Conservation (phyloP, 1,284 basidiomycete genomes). For the Anthracocystis panici-leucophaei region DNA sequence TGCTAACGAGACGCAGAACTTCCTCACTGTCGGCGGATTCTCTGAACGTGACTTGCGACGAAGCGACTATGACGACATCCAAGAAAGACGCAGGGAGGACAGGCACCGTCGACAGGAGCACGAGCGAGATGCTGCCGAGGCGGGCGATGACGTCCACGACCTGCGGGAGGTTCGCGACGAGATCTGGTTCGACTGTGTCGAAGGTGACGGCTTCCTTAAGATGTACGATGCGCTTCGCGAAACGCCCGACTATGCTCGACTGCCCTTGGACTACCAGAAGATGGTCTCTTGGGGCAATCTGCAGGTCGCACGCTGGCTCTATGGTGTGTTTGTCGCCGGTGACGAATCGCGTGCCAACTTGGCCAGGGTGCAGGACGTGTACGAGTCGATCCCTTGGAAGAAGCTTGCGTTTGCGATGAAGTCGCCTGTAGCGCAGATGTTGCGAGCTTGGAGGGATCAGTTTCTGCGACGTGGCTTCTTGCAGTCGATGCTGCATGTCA, state of each 20-base stretch:
- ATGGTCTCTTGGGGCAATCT: constrained; percentile 65
- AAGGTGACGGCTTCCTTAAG: constrained; percentile 65
- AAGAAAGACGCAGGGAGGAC: constrained; percentile 57
- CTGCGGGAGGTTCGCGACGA: constrained; percentile 60
- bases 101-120: constrained; percentile 57
- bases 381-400: constrained; percentile 64
- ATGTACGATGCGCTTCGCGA: constrained; percentile 58
- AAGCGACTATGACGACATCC: constrained; percentile 55
- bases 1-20: constrained; percentile 58
- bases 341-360: constrained; percentile 64
- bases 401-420: constrained; percentile 63
- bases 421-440: constrained; percentile 57
- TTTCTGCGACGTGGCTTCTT: constrained; percentile 59
- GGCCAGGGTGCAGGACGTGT: constrained; percentile 54
- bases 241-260: constrained; percentile 49
- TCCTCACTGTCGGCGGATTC: constrained; percentile 62
- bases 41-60: constrained; percentile 53
- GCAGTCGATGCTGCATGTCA: constrained; percentile 57
- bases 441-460: constrained; percentile 59
- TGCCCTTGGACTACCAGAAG: constrained; percentile 64
- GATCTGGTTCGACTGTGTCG: constrained; percentile 65
- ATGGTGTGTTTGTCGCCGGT: constrained; percentile 63
- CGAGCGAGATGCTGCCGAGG: constrained; percentile 56
- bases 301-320: constrained; percentile 62
- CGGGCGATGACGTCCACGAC: constrained; percentile 63